Percentiles rank a stretch among this genome's conserved stretches.
Evolutionary conservation across 306 rosid species (phyloP).

Genomic region (Echinosophora koreensis): DNA sequence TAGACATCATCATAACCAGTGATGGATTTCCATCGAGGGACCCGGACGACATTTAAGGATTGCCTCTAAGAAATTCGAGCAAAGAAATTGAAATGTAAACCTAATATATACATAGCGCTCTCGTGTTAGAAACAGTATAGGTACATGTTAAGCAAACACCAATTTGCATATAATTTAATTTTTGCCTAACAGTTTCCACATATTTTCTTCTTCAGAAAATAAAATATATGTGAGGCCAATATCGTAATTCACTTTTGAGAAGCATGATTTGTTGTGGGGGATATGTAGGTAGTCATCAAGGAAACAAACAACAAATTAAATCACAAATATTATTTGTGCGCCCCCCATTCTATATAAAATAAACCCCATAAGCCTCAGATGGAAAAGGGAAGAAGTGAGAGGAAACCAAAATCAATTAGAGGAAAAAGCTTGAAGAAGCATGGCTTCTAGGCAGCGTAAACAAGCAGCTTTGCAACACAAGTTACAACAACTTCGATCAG

Average conservation of each 20-base stretch:
- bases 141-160: neutral
- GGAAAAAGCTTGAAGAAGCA: slow-evolving; percentile 42
- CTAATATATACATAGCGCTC: neutral
- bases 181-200: neutral
- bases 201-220: neutral
- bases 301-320: slow-evolving; percentile 54
- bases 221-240: slow-evolving; percentile 37
- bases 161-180: neutral
- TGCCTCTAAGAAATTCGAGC: no score
- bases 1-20: no score
- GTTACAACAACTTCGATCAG: slow-evolving; percentile 64
- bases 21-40: no score
- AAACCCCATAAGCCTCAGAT: slow-evolving; percentile 22
- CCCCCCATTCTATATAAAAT: slow-evolving; percentile 37
- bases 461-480: slow-evolving; percentile 57
- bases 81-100: neutral
- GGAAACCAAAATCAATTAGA: slow-evolving; percentile 34
- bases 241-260: slow-evolving; percentile 42
- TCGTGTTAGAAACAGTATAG: neutral
- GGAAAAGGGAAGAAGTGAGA: slow-evolving; percentile 15
- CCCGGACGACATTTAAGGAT: no score
- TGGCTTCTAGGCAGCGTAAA: slow-evolving; percentile 61
- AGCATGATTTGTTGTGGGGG: slow-evolving; percentile 47
- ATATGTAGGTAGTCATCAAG: slow-evolving; percentile 43
- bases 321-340: slow-evolving; percentile 22